Base-by-base conservation (phyloP, 2,329 filamentous ascomycete genomes). In the Xylariaceae sp. region DNA sequence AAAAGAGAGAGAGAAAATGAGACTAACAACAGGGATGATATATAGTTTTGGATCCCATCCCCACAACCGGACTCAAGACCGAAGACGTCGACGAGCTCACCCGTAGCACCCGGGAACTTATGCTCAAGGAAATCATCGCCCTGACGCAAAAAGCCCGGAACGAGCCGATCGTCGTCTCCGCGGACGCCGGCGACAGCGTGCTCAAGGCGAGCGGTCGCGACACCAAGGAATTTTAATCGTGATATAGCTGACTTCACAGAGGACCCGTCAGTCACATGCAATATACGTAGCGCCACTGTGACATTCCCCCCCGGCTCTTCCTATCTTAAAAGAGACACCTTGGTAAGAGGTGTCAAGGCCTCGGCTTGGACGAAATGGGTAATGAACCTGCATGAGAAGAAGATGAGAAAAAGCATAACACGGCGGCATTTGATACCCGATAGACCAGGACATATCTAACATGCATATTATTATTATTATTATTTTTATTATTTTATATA, bases 11-110 rank as follows among this genome's bases (percentile, higher is more conserved):
- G 61, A 43, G 69, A 23, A 23, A 33, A 9, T n/a, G 21, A 17
- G 29, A 7, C 11, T 38, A 24, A 11, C 11, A 34, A 15, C 16
- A 4, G 13, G 30, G 4, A 14, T 18, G 16, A n/a, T 11, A 35
- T 17, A 4, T 47, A 86, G 86, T 95, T 15, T 69, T 95, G 37
- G 78, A 85, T 54, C 86, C 88, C 2, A 88, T 96, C 46, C 71
- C 78, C 34, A 96, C 88, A 9, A 73, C 76, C 48, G 78, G 78
- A 37, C 72, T 94, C 48, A 85, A 77, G 13, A 45, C 83, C 16
- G 79, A 80, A 36, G 88, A 95, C 59, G 86, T 95, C 37, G 84
- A 92, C 50, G 74, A 76, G 43, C 68, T 95, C 31, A 74, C 82
- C 35, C 70, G 72, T 39, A 73, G 73, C 38, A 86, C 83, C 2